Evolutionary conservation across 306 rosid genomes (phyloP).

Genomic region (Comarum palustre): DNA sequence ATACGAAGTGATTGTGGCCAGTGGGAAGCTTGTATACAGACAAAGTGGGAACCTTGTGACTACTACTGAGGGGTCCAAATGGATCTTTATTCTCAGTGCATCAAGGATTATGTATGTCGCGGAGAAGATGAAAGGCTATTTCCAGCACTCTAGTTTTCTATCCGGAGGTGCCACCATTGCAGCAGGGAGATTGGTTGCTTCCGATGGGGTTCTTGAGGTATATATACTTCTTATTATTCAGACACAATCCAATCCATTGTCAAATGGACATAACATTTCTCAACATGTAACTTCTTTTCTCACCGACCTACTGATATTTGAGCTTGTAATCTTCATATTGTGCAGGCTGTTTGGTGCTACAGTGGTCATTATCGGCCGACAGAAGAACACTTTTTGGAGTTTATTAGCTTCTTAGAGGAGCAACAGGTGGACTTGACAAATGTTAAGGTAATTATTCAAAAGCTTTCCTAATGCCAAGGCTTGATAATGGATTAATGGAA

Average conservation of each 20-base stretch:
- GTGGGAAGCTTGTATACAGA: constrained; percentile 57
- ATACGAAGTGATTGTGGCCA: constrained; percentile 54
- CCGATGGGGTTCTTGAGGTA: constrained; percentile 66
- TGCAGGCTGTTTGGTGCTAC: constrained; percentile 83
- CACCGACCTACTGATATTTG: neutral
- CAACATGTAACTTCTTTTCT: neutral
- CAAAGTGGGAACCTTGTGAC: constrained; percentile 41
- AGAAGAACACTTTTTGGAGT: constrained; percentile 59
- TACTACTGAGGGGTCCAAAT: constrained; percentile 63
- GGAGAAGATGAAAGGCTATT: constrained; percentile 68
- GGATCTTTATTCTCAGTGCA: constrained; percentile 89
- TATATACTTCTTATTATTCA: neutral
- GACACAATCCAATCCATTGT: neutral
- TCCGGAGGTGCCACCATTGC: constrained; percentile 83
- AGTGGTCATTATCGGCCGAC: constrained; percentile 88
- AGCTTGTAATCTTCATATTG: constrained; percentile 17
- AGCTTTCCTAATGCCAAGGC: neutral
- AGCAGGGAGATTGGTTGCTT: constrained; percentile 72
- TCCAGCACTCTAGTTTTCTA: constrained; percentile 87
- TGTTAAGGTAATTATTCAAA: constrained; percentile 57
- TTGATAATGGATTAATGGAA: neutral
- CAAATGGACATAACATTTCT: neutral
- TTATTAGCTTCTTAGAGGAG: constrained; percentile 60
- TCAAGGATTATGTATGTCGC: constrained; percentile 59
- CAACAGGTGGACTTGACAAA: constrained; percentile 61